Evolutionary conservation across 140 eudicot genomes (phyloP).

Genomic region (Flaveria floridana): DNA sequence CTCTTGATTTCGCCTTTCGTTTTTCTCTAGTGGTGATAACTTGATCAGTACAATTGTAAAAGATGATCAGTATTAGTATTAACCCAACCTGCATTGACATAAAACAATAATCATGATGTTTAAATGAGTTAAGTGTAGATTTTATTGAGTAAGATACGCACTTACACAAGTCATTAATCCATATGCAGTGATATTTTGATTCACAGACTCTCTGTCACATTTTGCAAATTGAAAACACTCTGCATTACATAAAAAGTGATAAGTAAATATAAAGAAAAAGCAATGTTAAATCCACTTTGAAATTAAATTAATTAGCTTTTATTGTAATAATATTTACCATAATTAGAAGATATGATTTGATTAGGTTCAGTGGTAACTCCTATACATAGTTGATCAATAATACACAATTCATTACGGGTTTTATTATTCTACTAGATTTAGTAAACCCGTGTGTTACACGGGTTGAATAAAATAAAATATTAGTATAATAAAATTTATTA

Average conservation of each 20-base stretch:
- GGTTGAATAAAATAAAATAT: no score
- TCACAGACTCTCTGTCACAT: slow-evolving; percentile 55
- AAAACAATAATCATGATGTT: slow-evolving; percentile 14
- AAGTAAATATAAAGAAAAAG: background rate
- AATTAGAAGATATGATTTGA: no score
- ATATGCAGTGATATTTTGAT: slow-evolving; percentile 86
- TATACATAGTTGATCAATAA: no score
- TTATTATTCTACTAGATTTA: no score
- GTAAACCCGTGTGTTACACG: no score
- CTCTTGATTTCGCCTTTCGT: slow-evolving; percentile 82
- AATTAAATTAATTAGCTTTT: background rate
- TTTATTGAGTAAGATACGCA: slow-evolving; percentile 33
- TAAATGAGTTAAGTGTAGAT: background rate
- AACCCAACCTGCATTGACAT: slow-evolving; percentile 51
- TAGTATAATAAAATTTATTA: no score
- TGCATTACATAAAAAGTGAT: slow-evolving; percentile 36
- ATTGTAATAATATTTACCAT: no score
- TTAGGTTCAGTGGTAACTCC: no score
- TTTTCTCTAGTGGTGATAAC: slow-evolving; percentile 64
- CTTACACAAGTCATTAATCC: slow-evolving; percentile 87
- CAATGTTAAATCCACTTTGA: background rate
- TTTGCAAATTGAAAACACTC: slow-evolving; percentile 71
- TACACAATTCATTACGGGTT: no score
- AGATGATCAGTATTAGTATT: slow-evolving; percentile 56
- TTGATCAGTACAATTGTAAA: slow-evolving; percentile 90